phyloP scores from a whole-genome alignment of 495 filamentous ascomycete genomes.

The Pseudoneurospora amorphoporcata region DNA sequence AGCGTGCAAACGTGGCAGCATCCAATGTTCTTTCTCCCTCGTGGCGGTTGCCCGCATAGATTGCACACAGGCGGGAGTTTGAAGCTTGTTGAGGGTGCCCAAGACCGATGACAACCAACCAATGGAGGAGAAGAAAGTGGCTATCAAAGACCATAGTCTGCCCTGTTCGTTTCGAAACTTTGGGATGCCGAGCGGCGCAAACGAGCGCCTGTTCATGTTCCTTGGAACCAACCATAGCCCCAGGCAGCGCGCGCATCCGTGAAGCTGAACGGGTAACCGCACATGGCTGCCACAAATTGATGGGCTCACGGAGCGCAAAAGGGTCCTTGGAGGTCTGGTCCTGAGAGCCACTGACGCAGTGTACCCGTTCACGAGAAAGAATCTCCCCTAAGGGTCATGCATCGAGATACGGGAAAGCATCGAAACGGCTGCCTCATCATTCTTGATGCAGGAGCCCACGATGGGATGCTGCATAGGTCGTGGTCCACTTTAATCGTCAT shows the following conservation, averaged over 20 bases:
- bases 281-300: neutral
- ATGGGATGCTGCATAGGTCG: neutral
- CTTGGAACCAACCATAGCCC: neutral
- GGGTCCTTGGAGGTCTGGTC: neutral
- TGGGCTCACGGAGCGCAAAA: neutral
- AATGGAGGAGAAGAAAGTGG: neutral
- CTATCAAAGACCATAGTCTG: neutral
- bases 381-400: neutral
- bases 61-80: neutral
- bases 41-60: neutral
- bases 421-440: neutral
- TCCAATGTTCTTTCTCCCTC: neutral
- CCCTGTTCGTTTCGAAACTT: neutral
- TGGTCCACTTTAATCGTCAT: slow-evolving; percentile 34
- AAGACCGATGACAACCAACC: neutral
- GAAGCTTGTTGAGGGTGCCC: neutral
- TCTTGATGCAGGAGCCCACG: neutral
- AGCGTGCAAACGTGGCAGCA: neutral
- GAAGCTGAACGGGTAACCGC: neutral
- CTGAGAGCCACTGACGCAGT: neutral
- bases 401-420: neutral
- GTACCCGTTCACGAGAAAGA: neutral
- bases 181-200: neutral
- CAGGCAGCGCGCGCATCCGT: neutral
- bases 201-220: neutral